Evolutionary conservation across 768 basidiomycete genomes (phyloP), one percentile per base, ranked within the genome.

Genomic region (Amanita brunnescens): DNA sequence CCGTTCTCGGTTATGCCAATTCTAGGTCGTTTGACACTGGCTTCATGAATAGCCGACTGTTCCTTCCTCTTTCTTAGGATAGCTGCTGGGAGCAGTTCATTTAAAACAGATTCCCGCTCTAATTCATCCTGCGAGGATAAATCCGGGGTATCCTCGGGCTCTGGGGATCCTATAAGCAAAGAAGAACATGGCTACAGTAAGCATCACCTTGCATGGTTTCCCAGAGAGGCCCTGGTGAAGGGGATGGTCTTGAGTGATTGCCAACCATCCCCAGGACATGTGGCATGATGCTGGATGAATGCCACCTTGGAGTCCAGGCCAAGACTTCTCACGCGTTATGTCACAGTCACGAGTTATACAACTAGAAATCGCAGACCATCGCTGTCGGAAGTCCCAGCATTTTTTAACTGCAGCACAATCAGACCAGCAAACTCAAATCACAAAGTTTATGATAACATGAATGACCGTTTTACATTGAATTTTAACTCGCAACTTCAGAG

Each of bases 171-270:
- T 8, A 29, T 42, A 38, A 26, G 44, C 16, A 38, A 2, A 3
- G 30, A 16, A 24, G n/a, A 16, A 16, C 16, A 26, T 41, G 18
- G 13, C 24, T 12, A 20, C 20, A 12, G 14, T 16, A 10, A 5
- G 29, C 20, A 10, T 6, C 16, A 50, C 53, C 53, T 45, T 43
- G 43, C 23, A 55, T 26, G 10, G 35, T 40, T 32, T 44, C 54
- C 54, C 54, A 55, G 16, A 23, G 14, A 51, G 54, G 54, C 14
- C 49, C 38, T 30, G 54, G 54, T 12, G 54, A 54, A 13, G 43
- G 45, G 20, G 39, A 35, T 30, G 23, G n/a, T 24, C 24, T 35
- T 38, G 44, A 21, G 6, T 43, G 24, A 26, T 33, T 41, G 23
- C 12, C 16, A 23, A 14, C 16, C 50, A 52, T 38, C 47, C 41